These are phyloP conservation scores for Fusarium sp. DNA, from an alignment of 2,329 filamentous ascomycete species.

Conservation along the genomic window DNA sequence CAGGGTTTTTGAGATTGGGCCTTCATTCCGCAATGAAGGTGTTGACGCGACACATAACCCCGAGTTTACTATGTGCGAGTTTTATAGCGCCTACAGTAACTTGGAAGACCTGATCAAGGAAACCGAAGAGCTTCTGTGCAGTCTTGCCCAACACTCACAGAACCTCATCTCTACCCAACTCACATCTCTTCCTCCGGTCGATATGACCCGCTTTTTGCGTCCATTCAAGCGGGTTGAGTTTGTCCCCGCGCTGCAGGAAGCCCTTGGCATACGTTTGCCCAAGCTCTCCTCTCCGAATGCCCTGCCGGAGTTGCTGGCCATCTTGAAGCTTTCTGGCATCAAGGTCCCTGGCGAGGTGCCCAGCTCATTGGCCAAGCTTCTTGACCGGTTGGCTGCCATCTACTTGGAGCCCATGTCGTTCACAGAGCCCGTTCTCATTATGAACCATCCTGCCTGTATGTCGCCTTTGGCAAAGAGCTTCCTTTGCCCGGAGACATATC, in stretches of 20 bases:
- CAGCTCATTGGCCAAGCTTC: conserved; percentile 75
- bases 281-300: conserved; percentile 72
- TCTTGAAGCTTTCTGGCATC: conserved; percentile 70
- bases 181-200: conserved; percentile 63
- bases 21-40: conserved; percentile 93
- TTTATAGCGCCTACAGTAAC: conserved; percentile 89
- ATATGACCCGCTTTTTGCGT: conserved; percentile 63
- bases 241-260: conserved; percentile 81
- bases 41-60: conserved; percentile 94
- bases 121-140: conserved; percentile 80
- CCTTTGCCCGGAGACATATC: conserved; percentile 75
- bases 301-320: conserved; percentile 67
- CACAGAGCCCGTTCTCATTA: conserved; percentile 83
- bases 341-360: conserved; percentile 76
- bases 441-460: conserved; percentile 89
- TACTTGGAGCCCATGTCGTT: conserved; percentile 85
- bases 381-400: conserved; percentile 83
- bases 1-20: conserved; percentile 92
- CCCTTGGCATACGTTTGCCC: conserved; percentile 76
- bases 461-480: conserved; percentile 94
- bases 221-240: conserved; percentile 83
- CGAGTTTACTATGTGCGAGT: conserved; percentile 98
- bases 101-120: conserved; percentile 80
- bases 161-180: conserved; percentile 62
- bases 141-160: conserved; percentile 69